phyloP scores from a whole-genome alignment of 495 filamentous ascomycete species.

The Tuber indicum region DNA sequence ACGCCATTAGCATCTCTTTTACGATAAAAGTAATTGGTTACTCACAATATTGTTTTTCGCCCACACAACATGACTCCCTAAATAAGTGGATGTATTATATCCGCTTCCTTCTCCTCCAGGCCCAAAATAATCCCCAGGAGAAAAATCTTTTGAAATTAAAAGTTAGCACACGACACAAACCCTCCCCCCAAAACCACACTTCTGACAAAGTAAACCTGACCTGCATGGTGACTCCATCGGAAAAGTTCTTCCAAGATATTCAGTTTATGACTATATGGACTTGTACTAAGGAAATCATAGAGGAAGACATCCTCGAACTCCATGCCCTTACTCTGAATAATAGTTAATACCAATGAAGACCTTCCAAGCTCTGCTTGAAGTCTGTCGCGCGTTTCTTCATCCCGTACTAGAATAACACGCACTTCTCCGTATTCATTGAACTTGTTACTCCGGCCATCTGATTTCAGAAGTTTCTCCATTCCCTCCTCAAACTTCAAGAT shows the following conservation, averaged over 20 bases:
- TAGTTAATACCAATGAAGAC: constrained; percentile 45
- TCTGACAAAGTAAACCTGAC: not conserved
- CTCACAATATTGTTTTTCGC: constrained; percentile 13
- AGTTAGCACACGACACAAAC: constrained; percentile 1
- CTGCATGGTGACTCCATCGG: not conserved
- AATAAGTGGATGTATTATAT: not conserved
- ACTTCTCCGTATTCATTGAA: constrained; percentile 45
- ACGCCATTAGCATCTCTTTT: not conserved
- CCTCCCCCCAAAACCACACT: not conserved
- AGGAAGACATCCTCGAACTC: constrained; percentile 45
- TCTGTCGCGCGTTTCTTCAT: constrained; percentile 24
- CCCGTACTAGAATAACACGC: constrained; percentile 47
- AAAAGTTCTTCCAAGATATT: constrained; percentile 5
- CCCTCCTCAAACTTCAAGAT: not conserved
- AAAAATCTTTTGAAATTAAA: not conserved
- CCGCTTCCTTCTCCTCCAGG: not conserved
- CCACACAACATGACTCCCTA: not conserved
- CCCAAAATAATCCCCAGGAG: not conserved
- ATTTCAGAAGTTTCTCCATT: not conserved
- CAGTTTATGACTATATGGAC: constrained; percentile 10
- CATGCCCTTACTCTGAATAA: constrained; percentile 49
- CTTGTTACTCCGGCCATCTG: not conserved
- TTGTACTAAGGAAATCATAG: constrained; percentile 32
- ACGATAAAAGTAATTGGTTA: not conserved
- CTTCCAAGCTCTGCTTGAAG: constrained; percentile 35